These are phyloP conservation scores for Violaceomyces palustris DNA, from an alignment of 1,284 basidiomycete genomes.

Conservation along the genomic window DNA sequence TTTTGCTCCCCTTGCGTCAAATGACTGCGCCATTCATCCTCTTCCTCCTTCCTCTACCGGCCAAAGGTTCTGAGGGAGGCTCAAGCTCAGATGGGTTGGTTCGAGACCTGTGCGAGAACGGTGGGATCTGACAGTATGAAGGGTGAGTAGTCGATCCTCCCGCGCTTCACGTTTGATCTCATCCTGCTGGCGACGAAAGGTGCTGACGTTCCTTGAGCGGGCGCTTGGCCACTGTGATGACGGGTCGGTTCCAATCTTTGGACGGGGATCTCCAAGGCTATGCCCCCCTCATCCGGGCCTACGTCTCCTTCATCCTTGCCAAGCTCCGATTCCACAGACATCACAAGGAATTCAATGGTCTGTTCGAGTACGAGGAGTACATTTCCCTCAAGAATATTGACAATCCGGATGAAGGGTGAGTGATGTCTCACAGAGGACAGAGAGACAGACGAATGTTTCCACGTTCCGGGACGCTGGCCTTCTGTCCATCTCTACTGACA, in stretches of 20 bases:
- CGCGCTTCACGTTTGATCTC: too few relatives aligned
- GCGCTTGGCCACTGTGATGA: too few relatives aligned
- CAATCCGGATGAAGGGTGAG: conserved; percentile 52
- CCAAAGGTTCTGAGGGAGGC: conserved; percentile 49
- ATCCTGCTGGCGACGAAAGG: too few relatives aligned
- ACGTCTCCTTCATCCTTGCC: conserved; percentile 49
- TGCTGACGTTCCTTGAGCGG: too few relatives aligned
- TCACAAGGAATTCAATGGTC: conserved; percentile 52
- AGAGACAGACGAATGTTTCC: too few relatives aligned
- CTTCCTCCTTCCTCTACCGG: not conserved
- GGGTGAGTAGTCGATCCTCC: conserved; percentile 1
- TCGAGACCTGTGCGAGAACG: conserved; percentile 50
- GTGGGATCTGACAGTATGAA: conserved; percentile 39
- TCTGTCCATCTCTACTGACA: too few relatives aligned
- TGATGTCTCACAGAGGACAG: too few relatives aligned
- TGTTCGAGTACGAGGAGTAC: conserved; percentile 53
- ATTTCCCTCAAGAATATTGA: conserved; percentile 53
- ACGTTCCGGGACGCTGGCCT: too few relatives aligned
- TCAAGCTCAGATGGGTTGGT: conserved; percentile 50
- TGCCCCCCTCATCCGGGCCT: conserved; percentile 47
- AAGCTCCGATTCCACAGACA: conserved; percentile 52
- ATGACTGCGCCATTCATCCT: not conserved
- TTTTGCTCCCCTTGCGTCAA: not conserved
- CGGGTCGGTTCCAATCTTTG: not conserved
- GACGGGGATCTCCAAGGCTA: conserved; percentile 41